Percentiles rank a stretch among this genome's conserved stretches.
These are phyloP conservation scores for Hevea brasiliensis DNA, from an alignment of 345 rosid genomes.

Conservation along the genomic window DNA sequence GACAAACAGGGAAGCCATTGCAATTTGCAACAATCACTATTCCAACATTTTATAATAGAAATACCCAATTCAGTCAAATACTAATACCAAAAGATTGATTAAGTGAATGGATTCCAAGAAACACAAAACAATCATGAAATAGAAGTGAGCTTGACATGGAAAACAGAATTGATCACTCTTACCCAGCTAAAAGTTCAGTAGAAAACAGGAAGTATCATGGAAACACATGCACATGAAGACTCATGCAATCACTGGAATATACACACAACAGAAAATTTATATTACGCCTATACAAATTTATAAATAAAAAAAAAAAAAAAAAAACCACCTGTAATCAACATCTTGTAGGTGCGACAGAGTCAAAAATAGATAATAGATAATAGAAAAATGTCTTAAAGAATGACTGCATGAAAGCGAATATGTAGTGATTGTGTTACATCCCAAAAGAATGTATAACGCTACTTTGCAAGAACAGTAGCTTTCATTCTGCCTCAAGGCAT, in stretches of 20 bases:
- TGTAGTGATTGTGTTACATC: neutral
- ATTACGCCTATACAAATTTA: too few species aligned
- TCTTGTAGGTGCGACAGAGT: too few species aligned
- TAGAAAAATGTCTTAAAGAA: neutral
- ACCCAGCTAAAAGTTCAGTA: neutral
- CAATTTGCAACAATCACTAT: neutral
- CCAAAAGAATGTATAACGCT: neutral
- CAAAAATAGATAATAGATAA: too few species aligned
- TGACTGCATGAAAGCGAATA: neutral
- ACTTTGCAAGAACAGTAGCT: neutral
- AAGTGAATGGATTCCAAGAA: neutral
- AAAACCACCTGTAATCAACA: too few species aligned
- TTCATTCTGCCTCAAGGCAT: neutral
- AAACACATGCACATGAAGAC: neutral
- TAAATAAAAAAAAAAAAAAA: too few species aligned
- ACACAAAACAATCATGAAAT: neutral
- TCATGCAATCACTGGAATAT: neutral
- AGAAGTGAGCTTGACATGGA: neutral
- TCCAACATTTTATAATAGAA: neutral
- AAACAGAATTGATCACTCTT: neutral
- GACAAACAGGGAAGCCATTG: neutral
- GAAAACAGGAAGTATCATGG: neutral
- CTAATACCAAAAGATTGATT: too few species aligned
- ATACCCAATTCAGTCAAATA: too few species aligned
- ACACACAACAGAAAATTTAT: too few species aligned